These are phyloP conservation scores for Telfairia occidentalis DNA, from an alignment of 331 rosid genomes.

Conservation along the genomic window DNA sequence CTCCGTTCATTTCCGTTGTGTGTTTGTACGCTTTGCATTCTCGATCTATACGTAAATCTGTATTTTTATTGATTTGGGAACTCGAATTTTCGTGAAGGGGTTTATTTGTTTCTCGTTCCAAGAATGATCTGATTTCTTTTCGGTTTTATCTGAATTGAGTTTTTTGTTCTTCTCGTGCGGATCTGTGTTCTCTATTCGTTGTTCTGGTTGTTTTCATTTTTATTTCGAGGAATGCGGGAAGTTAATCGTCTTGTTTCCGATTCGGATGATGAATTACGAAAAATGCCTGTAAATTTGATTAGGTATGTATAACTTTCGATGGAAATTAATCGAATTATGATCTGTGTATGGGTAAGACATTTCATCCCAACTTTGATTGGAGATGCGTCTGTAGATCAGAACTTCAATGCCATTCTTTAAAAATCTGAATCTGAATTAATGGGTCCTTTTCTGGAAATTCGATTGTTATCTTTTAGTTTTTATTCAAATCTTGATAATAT, in stretches of 20 bases:
- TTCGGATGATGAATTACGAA: background rate
- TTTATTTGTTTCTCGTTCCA: background rate
- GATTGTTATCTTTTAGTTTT: background rate
- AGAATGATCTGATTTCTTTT: background rate
- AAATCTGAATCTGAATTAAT: background rate
- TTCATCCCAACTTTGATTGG: background rate
- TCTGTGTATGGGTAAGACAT: background rate
- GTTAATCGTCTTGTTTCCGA: background rate
- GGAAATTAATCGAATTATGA: background rate
- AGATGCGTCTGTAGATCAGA: background rate
- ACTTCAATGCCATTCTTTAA: background rate
- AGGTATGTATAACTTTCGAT: background rate
- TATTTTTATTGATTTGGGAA: background rate
- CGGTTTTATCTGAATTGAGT: background rate
- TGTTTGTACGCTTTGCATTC: background rate
- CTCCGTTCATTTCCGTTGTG: background rate
- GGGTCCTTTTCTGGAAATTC: background rate
- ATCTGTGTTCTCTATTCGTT: background rate
- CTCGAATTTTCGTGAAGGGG: background rate
- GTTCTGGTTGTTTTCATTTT: background rate
- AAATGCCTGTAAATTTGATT: background rate
- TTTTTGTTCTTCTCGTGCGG: background rate
- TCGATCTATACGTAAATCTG: background rate
- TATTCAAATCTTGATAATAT: background rate
- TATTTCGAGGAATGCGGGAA: background rate